Evolutionary conservation across 108 stramenopile species (phyloP), one percentile per base, ranked within the genome.

Genomic region (Nannochloropsis gaditana): DNA sequence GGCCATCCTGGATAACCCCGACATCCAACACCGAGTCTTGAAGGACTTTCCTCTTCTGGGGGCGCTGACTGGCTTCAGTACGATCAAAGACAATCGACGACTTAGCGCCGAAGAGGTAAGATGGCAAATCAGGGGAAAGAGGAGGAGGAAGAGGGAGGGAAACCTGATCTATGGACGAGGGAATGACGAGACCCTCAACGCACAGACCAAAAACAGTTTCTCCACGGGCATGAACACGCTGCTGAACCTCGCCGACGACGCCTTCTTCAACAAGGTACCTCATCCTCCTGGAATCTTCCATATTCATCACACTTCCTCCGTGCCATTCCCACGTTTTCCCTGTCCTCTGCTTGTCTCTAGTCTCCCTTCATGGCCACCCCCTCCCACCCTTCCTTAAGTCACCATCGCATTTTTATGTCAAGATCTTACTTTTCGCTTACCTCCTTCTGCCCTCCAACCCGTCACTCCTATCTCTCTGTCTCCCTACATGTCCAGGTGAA

Each of bases 1-100:
- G 59, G 59, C 59, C 4, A 73, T 73, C n/a, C n/a, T 73, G 59
- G 59, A 73, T 73, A 73, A 73, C 59, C n/a, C 59, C 15, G 59
- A 73, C 19, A 73, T 73, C 59, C 59, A 73, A 1, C 59, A 73
- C 6, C 59, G 59, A 4, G 59, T 73, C 59, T n/a, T 73, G 59
- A 73, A 73, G 59, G 59, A 73, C 19, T n/a, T 73, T 15, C 59
- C 59, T 73, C 59, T 73, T 6, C n/a, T 73, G 59, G 59, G 59
- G 4, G 59, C 59, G 19, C 15, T 73, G 2, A n/a, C 15, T 15
- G 59, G 59, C n/a, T 73, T 73, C 59, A 73, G 59, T n/a, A 73
- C 15, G 59, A 73, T 73, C 59, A 73, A 6, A n/a, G 59, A 6
- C 59, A 73, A 73, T n/a, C 59, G 59, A 15, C 59, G 59, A n/a